phyloP scores from a whole-genome alignment of 345 rosid species.

The Geranium rotundifolium region DNA sequence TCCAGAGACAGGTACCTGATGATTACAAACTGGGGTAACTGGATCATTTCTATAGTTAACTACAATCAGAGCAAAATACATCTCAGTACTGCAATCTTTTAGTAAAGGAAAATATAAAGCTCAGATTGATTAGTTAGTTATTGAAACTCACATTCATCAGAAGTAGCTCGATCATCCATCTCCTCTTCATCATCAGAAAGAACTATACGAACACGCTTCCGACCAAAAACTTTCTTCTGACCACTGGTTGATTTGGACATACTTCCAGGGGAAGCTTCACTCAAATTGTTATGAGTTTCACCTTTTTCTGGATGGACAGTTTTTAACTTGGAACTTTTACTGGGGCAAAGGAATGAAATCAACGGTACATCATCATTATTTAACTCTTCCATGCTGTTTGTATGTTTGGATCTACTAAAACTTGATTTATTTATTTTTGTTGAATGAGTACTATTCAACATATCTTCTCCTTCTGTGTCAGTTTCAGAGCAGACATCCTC shows the following conservation, averaged over 20 bases:
- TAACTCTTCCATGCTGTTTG: slow-evolving; percentile 27
- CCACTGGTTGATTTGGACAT: slow-evolving; percentile 28
- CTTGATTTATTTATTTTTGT: slow-evolving; percentile 26
- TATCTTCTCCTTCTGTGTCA: slow-evolving; percentile 63
- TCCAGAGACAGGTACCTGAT: slow-evolving; percentile 21
- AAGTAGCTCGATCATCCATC: slow-evolving; percentile 32
- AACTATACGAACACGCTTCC: slow-evolving; percentile 59
- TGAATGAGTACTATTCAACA: slow-evolving; percentile 31
- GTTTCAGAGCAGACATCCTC: slow-evolving; percentile 73
- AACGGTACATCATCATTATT: slow-evolving; percentile 46
- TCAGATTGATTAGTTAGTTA: slow-evolving; percentile 3
- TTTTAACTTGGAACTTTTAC: slow-evolving; percentile 25
- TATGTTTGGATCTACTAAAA: slow-evolving; percentile 20
- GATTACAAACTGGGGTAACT: slow-evolving; percentile 11
- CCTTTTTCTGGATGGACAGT: slow-evolving; percentile 13
- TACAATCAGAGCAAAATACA: slow-evolving; percentile 13
- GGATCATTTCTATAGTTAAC: slow-evolving; percentile 15
- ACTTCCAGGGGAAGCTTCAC: slow-evolving; percentile 21
- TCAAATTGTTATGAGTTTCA: slow-evolving; percentile 19
- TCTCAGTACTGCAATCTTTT: slow-evolving; percentile 9
- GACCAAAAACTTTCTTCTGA: slow-evolving; percentile 42
- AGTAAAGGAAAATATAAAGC: slow-evolving; percentile 1
- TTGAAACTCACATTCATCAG: slow-evolving; percentile 37
- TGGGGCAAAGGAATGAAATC: slow-evolving; percentile 34
- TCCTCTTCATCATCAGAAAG: slow-evolving; percentile 88